phyloP scores from a whole-genome alignment of 305 asterid genomes.

The Salvia sclarea region DNA sequence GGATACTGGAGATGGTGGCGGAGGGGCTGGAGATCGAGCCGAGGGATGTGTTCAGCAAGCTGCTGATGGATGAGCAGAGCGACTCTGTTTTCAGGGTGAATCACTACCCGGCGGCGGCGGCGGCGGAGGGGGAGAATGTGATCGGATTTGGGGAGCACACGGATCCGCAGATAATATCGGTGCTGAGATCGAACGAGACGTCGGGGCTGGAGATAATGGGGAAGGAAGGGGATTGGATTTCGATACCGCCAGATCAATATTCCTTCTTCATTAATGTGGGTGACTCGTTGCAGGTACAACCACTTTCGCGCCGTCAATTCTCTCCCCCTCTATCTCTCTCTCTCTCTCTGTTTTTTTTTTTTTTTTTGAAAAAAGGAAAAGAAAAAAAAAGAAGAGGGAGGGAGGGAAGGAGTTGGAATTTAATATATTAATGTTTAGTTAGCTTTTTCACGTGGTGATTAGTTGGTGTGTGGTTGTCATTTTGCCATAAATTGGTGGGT shows the following conservation, averaged over 20 bases:
- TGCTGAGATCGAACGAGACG: slow-evolving; percentile 70
- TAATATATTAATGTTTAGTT: too few relatives aligned
- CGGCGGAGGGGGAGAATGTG: slow-evolving; percentile 39
- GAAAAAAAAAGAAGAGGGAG: too few relatives aligned
- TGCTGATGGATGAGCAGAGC: slow-evolving; percentile 74
- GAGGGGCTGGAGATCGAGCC: slow-evolving; percentile 61
- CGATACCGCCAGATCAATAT: slow-evolving; percentile 70
- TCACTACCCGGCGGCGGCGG: slow-evolving; percentile 72
- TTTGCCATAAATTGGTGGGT: not conserved
- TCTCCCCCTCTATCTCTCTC: not conserved
- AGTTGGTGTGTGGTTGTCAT: not conserved
- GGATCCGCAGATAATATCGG: slow-evolving; percentile 84
- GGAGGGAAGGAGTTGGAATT: too few relatives aligned
- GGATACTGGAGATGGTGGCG: slow-evolving; percentile 68
- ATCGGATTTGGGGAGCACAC: slow-evolving; percentile 84
- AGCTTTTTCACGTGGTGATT: not conserved
- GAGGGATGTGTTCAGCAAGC: slow-evolving; percentile 59
- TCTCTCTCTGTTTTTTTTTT: not conserved
- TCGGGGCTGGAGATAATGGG: slow-evolving; percentile 69
- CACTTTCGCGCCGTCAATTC: slow-evolving; percentile 26
- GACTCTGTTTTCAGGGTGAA: slow-evolving; percentile 84
- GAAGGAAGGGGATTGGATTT: slow-evolving; percentile 65
- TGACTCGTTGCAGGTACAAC: slow-evolving; percentile 76
- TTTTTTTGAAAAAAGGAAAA: not conserved
- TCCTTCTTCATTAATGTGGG: slow-evolving; percentile 85